Evolutionary conservation across 2,329 filamentous ascomycete species (phyloP).

Genomic region (Clarireedia paspali): DNA sequence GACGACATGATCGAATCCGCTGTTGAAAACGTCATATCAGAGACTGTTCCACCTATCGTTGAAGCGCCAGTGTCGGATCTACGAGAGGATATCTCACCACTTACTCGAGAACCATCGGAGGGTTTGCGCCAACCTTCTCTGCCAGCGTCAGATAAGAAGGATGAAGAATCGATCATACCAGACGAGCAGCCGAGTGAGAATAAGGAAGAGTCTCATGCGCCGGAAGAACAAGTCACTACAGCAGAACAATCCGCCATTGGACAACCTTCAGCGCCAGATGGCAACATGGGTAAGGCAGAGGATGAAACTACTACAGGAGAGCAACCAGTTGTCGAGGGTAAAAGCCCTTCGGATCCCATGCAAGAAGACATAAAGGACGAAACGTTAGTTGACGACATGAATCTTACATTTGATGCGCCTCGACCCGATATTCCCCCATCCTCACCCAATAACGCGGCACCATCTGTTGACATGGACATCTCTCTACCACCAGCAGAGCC

Average conservation of each 20-base stretch:
- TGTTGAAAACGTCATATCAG: slow-evolving; percentile 17
- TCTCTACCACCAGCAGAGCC: background rate
- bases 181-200: too few species aligned
- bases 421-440: slow-evolving; percentile 2
- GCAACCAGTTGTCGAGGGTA: too few species aligned
- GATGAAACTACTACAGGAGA: too few species aligned
- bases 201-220: background rate
- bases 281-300: too few species aligned
- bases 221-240: background rate
- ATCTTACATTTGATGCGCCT: slow-evolving; percentile 6
- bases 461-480: background rate
- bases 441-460: slow-evolving; percentile 5
- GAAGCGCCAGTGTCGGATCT: slow-evolving; percentile 28
- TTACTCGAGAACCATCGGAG: slow-evolving; percentile 5
- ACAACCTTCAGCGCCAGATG: background rate
- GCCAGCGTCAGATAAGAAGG: slow-evolving; percentile 1
- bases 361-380: background rate
- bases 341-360: background rate
- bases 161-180: background rate
- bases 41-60: slow-evolving; percentile 26
- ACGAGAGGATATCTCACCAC: slow-evolving; percentile 16
- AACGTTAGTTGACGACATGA: slow-evolving; percentile 1
- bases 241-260: background rate
- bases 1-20: slow-evolving; percentile 20
- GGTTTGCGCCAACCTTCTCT: background rate